Evolutionary conservation across 441 rosid genomes (phyloP), one percentile per base, ranked within the genome.

Genomic region (Omphalea diandra): DNA sequence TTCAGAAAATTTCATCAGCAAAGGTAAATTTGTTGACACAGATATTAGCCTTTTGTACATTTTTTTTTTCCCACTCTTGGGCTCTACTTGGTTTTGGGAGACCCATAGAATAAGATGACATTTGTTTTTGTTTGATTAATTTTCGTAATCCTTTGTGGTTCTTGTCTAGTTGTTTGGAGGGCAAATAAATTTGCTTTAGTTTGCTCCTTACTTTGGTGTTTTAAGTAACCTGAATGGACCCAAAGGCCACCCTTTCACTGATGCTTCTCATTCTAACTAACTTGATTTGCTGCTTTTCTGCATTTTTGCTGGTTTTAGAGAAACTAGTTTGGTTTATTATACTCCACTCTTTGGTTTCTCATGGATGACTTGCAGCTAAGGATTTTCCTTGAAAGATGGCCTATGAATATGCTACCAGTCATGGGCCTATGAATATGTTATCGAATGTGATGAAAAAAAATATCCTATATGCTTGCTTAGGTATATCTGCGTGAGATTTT

Each of bases 1-100:
- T 78, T n/a, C 72, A 77, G 65, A 92, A 84, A 78, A 68, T 89
- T 73, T 85, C 86, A 43, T 82, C 82, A 20, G 86, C 76, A 4
- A 87, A 92, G 99, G 98, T 95, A 87, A 26, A 22, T 69, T 20
- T 77, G 49, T 62, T 47, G 68, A 31, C 27, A 31, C n/a, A 59
- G 46, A 33, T 56, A 17, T 61, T 17, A 7, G 11, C 18, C 4
- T 61, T 61, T 29, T 24, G n/a, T 6, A 8, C 26, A 24, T n/a
- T n/a, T n/a, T 69, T 69, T 50, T 22, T 7, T 20, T 32, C 17
- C 40, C 9, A 33, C 7, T 43, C 12, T n/a, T n/a, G n/a, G 24
- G 12, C 47, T 7, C 20, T 38, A 24, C 54, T 49, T 29, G 54
- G 55, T 56, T 63, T 40, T 40, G 18, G 41, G 50, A 24, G 53